Conservation (phyloP, 208 protist genomes). For the Strigomonas galati region DNA sequence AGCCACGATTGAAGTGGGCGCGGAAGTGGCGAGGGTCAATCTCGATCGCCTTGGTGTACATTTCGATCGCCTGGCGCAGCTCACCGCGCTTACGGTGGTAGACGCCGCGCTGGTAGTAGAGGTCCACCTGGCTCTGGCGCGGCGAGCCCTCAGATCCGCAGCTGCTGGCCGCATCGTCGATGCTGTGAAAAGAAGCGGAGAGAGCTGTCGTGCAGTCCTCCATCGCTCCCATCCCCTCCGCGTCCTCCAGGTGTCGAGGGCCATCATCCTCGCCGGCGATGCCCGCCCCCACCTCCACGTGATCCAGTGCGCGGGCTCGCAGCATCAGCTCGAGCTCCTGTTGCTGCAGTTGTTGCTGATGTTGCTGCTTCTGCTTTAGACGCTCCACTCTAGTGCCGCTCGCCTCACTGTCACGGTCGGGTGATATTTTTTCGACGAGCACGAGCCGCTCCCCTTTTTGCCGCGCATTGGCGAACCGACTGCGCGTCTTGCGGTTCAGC, state of each 20-base stretch:
- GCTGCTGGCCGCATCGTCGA: background rate
- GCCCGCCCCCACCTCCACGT: background rate
- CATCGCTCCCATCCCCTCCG: background rate
- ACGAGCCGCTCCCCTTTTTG: slow-evolving; percentile 16
- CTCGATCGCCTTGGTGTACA: slow-evolving; percentile 82
- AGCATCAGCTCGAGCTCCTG: too few species aligned
- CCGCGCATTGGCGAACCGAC: slow-evolving; percentile 17
- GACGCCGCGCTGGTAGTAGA: slow-evolving; percentile 74
- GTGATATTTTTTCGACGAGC: background rate
- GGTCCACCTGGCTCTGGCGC: slow-evolving; percentile 16
- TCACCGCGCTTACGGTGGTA: slow-evolving; percentile 59
- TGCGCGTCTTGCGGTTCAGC: slow-evolving; percentile 7
- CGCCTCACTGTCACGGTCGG: too few species aligned
- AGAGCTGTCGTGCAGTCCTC: background rate
- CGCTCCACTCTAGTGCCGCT: too few species aligned
- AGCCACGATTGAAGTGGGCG: slow-evolving; percentile 88
- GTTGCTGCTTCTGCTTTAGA: too few species aligned
- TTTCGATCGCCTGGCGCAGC: slow-evolving; percentile 55
- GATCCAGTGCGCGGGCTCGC: background rate
- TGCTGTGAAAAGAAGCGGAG: background rate
- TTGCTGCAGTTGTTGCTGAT: too few species aligned
- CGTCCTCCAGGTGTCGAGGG: background rate
- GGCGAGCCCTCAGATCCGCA: background rate
- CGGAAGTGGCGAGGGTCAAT: slow-evolving; percentile 79
- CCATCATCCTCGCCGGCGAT: background rate